phyloP scores from a whole-genome alignment of 75 land plant species.

The Cryptomeria japonica region DNA sequence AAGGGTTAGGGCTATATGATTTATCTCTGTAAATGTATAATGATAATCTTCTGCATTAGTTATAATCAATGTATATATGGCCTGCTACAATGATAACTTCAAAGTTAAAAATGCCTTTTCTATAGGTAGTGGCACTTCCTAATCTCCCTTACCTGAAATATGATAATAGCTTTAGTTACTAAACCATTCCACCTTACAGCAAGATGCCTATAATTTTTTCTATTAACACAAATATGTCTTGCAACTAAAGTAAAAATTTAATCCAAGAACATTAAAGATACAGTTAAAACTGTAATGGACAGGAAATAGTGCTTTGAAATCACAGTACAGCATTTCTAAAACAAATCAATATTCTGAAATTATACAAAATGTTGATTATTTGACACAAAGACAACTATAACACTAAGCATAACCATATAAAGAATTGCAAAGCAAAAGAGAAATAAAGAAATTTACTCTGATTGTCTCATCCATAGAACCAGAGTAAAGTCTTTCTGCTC shows the following conservation, averaged over 20 bases:
- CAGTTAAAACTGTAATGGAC: background rate
- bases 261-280: background rate
- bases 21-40: no score
- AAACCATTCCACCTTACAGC: background rate
- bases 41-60: no score
- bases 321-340: background rate
- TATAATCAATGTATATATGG: background rate
- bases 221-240: background rate
- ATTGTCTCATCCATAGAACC: conserved; percentile 95
- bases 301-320: background rate
- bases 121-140: background rate
- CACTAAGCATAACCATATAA: background rate
- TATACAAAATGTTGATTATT: background rate
- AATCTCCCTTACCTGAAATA: background rate
- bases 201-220: background rate
- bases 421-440: background rate
- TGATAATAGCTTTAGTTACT: background rate
- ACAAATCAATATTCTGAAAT: background rate
- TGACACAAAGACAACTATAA: background rate
- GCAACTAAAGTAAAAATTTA: background rate
- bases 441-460: conserved; percentile 46
- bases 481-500: conserved; percentile 76
- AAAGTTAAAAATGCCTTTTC: background rate
- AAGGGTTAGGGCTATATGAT: background rate
- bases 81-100: background rate